A percentile compares a stretch with the other conserved stretches of the same genome.
These are phyloP conservation scores for Shiraia bambusicola DNA, from an alignment of 2,329 filamentous ascomycete species.

Conservation along the genomic window DNA sequence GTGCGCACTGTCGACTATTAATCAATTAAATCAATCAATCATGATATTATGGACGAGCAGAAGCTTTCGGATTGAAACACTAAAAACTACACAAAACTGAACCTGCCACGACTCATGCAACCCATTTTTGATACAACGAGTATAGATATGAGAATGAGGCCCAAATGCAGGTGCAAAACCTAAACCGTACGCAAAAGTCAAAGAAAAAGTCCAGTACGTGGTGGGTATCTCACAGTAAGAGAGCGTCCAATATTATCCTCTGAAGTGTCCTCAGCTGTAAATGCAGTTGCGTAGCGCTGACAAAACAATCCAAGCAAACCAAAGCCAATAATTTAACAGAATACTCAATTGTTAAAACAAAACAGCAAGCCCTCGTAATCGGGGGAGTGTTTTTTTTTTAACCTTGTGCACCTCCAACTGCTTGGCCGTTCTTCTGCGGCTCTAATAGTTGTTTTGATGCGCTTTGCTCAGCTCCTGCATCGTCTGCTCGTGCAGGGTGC, in stretches of 20 bases:
- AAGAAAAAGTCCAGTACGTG: conserved; percentile 9
- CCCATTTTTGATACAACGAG: not conserved
- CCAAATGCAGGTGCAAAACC: not conserved
- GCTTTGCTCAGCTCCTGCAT: conserved; percentile 10
- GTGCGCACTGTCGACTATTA: too few species aligned
- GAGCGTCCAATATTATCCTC: conserved; percentile 14
- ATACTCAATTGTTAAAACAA: not conserved
- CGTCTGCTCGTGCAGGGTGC: conserved; percentile 18
- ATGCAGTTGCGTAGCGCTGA: not conserved
- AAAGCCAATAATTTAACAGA: conserved; percentile 1
- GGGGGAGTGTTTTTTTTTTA: too few species aligned
- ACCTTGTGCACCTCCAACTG: conserved; percentile 2
- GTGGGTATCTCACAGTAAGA: conserved; percentile 20
- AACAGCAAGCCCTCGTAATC: not conserved
- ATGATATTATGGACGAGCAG: too few species aligned
- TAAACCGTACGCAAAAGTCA: not conserved
- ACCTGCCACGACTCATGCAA: too few species aligned
- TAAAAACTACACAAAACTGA: too few species aligned
- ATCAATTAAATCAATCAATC: too few species aligned
- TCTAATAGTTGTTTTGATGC: not conserved
- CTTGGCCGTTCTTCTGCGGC: not conserved
- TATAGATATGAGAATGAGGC: not conserved
- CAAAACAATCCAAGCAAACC: not conserved
- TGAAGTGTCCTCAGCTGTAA: not conserved
- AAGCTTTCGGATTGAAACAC: too few species aligned